A percentile compares a stretch with the other conserved stretches of the same genome.
Evolutionary conservation across 805 yeast species (phyloP).

Genomic region (Candida suzukii): DNA sequence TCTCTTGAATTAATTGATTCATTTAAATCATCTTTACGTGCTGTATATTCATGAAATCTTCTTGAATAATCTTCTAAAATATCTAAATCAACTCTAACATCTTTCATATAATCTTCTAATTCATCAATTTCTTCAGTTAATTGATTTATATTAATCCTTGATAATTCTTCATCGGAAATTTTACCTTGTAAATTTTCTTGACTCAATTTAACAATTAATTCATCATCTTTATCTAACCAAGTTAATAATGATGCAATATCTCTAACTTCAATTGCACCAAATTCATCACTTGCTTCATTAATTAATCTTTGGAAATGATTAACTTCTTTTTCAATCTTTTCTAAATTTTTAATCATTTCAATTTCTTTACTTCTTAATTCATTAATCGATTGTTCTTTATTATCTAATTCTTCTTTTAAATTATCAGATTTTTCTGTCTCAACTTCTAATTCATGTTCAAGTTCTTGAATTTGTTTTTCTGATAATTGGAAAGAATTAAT

Average conservation of each 20-base stretch:
- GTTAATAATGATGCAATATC: conserved; percentile 44
- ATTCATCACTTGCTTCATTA: conserved; percentile 29
- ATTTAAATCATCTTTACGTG: conserved; percentile 61
- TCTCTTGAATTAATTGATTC: conserved; percentile 64
- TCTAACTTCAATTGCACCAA: conserved; percentile 40
- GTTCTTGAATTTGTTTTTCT: conserved; percentile 25
- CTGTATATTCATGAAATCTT: conserved; percentile 56
- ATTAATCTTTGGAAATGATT: conserved; percentile 31
- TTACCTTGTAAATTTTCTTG: conserved; percentile 31
- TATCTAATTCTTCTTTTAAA: conserved; percentile 34
- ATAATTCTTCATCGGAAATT: conserved; percentile 30
- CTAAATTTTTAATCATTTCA: conserved; percentile 58
- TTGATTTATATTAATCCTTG: conserved; percentile 36
- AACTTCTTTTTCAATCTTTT: conserved; percentile 39
- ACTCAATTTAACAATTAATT: conserved; percentile 10
- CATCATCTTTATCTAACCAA: conserved; percentile 40
- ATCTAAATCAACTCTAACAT: conserved; percentile 61
- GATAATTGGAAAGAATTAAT: conserved; percentile 21
- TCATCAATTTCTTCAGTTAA: conserved; percentile 46
- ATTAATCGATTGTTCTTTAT: conserved; percentile 38
- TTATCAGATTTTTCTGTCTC: conserved; percentile 33
- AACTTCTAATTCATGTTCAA: conserved; percentile 28
- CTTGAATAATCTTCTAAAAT: conserved; percentile 69
- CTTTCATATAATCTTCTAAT: conserved; percentile 48
- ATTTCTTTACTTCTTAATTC: conserved; percentile 58